A percentile compares a stretch with the other conserved stretches of the same genome.
Evolutionary conservation across 2,329 filamentous ascomycete species (phyloP).

Genomic region (Pestalotiopsis sp.): DNA sequence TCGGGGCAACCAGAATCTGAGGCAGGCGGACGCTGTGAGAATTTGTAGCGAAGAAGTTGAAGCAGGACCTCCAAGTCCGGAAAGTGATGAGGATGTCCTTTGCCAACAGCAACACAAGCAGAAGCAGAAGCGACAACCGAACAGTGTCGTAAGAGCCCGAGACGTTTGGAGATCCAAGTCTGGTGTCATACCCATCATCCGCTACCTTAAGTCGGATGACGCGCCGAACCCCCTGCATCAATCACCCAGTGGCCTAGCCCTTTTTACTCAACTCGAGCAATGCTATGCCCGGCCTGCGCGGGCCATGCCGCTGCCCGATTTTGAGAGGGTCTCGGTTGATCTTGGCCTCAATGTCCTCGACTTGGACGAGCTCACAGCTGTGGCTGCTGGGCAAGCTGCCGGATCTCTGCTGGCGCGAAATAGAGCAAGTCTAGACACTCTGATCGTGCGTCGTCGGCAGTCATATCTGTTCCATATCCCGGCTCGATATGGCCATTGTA

Average conservation of each 20-base stretch:
- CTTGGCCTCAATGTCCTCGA: constrained; percentile 18
- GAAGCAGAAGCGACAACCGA: background rate
- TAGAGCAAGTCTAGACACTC: constrained; percentile 7
- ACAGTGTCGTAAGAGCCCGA: background rate
- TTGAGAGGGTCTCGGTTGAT: constrained; percentile 15
- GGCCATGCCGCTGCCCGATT: constrained; percentile 15
- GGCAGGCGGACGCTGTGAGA: background rate
- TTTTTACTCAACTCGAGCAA: background rate
- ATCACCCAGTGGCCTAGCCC: background rate
- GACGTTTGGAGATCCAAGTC: background rate
- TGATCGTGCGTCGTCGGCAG: constrained; percentile 13
- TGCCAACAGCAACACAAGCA: background rate
- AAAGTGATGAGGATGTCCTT: background rate
- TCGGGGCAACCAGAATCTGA: constrained; percentile 14
- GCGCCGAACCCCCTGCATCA: background rate
- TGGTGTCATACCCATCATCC: background rate
- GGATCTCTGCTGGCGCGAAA: constrained; percentile 12
- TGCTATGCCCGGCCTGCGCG: background rate
- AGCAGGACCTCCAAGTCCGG: background rate
- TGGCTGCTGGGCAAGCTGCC: constrained; percentile 16
- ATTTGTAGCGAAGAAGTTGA: background rate
- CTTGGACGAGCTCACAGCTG: constrained; percentile 16
- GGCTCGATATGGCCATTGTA: constrained; percentile 14
- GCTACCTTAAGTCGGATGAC: background rate
- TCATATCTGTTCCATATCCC: constrained; percentile 17